These are phyloP conservation scores for Colletotrichum lini DNA, from an alignment of 2,329 filamentous ascomycete species.

Conservation along the genomic window DNA sequence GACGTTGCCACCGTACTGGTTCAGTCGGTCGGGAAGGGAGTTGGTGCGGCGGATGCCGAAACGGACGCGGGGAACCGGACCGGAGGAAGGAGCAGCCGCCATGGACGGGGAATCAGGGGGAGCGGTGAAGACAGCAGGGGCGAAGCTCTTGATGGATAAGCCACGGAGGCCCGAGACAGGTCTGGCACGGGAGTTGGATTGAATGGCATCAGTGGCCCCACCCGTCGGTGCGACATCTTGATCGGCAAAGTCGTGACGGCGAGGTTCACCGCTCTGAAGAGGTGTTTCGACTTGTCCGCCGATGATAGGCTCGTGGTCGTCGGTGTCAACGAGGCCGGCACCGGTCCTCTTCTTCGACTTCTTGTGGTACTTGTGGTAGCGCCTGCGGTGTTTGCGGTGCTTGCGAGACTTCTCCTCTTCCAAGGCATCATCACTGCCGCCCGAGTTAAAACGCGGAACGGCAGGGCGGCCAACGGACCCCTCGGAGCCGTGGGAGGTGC, in stretches of 20 bases:
- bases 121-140: slow-evolving; percentile 77
- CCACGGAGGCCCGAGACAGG: slow-evolving; percentile 70
- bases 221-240: slow-evolving; percentile 50
- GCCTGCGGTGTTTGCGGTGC: slow-evolving; percentile 54
- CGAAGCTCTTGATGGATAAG: slow-evolving; percentile 77
- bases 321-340: slow-evolving; percentile 50
- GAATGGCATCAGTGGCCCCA: slow-evolving; percentile 44
- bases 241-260: slow-evolving; percentile 72
- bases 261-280: slow-evolving; percentile 58
- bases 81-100: slow-evolving; percentile 46
- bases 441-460: slow-evolving; percentile 54
- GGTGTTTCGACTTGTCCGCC: slow-evolving; percentile 48
- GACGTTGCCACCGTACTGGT: slow-evolving; percentile 52
- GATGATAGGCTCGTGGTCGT: slow-evolving; percentile 50
- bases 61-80: slow-evolving; percentile 69
- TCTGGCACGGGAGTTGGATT: slow-evolving; percentile 49
- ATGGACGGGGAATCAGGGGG: slow-evolving; percentile 44
- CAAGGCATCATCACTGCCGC: slow-evolving; percentile 59
- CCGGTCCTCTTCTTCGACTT: slow-evolving; percentile 63
- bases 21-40: slow-evolving; percentile 80
- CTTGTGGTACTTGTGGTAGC: slow-evolving; percentile 55
- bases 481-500: slow-evolving; percentile 56
- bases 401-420: slow-evolving; percentile 60
- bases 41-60: slow-evolving; percentile 80
- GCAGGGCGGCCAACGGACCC: slow-evolving; percentile 55